Conservation (phyloP, 2,329 filamentous ascomycete genomes). For the Claviceps quebecensis region DNA sequence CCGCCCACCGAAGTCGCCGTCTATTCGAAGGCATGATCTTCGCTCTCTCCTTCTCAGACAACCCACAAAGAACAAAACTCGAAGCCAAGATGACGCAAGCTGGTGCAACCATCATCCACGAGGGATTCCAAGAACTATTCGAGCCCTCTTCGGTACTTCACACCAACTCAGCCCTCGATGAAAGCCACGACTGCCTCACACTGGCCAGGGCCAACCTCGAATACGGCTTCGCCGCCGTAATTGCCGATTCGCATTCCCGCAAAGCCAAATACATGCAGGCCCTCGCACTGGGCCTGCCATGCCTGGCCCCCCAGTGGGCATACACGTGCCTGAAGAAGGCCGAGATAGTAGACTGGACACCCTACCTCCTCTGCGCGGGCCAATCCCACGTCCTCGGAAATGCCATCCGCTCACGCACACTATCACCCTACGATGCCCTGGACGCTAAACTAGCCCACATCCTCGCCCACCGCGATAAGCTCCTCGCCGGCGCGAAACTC, state of each 20-base stretch:
- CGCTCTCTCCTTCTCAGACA: conserved; percentile 56
- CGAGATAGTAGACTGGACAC: conserved; percentile 55
- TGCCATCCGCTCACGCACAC: conserved; percentile 59
- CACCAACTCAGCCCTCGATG: conserved; percentile 16
- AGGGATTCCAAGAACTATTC: conserved; percentile 75
- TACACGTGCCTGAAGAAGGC: conserved; percentile 51
- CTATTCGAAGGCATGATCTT: conserved; percentile 77
- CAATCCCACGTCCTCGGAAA: conserved; percentile 63
- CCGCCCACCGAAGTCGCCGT: conserved; percentile 13
- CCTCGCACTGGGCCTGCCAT: conserved; percentile 76
- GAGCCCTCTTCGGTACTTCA: conserved; percentile 27
- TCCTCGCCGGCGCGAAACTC: conserved; percentile 52
- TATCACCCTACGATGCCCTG: conserved; percentile 45
- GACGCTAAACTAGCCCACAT: conserved; percentile 42
- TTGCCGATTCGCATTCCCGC: conserved; percentile 74
- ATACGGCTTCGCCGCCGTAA: conserved; percentile 68
- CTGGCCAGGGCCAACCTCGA: conserved; percentile 38
- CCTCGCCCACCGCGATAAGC: conserved; percentile 43
- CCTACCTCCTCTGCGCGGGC: conserved; percentile 77
- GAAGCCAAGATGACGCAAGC: conserved; percentile 51
- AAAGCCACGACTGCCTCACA: conserved; percentile 25
- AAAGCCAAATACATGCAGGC: conserved; percentile 92
- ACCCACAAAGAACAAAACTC: conserved; percentile 30
- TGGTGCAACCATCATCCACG: conserved; percentile 57
- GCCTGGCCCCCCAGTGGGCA: conserved; percentile 72